Evolutionary conservation across 2,329 filamentous ascomycete species (phyloP).

Genomic region (Hypoxylon sp.): DNA sequence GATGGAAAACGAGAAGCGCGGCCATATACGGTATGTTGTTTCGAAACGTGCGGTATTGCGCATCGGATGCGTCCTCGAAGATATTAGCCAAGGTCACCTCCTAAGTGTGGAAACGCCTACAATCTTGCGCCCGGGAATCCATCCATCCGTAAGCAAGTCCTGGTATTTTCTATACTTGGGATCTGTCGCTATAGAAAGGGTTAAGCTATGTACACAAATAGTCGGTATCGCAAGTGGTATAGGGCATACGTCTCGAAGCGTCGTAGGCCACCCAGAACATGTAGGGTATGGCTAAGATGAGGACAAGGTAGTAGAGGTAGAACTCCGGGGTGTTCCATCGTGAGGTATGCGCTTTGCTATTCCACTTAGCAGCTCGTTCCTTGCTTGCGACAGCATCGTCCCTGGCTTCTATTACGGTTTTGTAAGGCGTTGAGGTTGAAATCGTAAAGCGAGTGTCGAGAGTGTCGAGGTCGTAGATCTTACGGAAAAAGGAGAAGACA

Average conservation of each 20-base stretch:
- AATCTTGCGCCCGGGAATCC: conserved; percentile 93
- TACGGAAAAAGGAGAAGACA: conserved; percentile 53
- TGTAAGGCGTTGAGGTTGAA: conserved; percentile 76
- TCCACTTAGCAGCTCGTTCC: conserved; percentile 59
- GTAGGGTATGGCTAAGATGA: conserved; percentile 76
- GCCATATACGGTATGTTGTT: conserved; percentile 86
- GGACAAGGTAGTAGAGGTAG: conserved; percentile 80
- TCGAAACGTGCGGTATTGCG: conserved; percentile 88
- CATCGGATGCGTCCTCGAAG: conserved; percentile 84
- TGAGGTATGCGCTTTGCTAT: conserved; percentile 67
- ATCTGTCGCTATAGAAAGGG: conserved; percentile 73
- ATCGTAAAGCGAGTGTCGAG: conserved; percentile 75
- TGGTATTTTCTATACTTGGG: conserved; percentile 83
- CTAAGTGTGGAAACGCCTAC: conserved; percentile 62
- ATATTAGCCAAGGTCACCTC: conserved; percentile 19
- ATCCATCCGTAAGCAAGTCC: conserved; percentile 79
- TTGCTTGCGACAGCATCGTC: conserved; percentile 58
- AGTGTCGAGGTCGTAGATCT: conserved; percentile 74
- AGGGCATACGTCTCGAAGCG: conserved; percentile 79
- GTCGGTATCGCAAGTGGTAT: neutral
- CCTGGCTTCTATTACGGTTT: conserved; percentile 66
- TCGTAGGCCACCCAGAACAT: conserved; percentile 94
- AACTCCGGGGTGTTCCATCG: conserved; percentile 92
- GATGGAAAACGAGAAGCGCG: conserved; percentile 81
- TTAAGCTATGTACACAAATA: conserved; percentile 35